Evolutionary conservation across 768 basidiomycete genomes (phyloP), one percentile per base, ranked within the genome.

Genomic region (Suillus brevipes): DNA sequence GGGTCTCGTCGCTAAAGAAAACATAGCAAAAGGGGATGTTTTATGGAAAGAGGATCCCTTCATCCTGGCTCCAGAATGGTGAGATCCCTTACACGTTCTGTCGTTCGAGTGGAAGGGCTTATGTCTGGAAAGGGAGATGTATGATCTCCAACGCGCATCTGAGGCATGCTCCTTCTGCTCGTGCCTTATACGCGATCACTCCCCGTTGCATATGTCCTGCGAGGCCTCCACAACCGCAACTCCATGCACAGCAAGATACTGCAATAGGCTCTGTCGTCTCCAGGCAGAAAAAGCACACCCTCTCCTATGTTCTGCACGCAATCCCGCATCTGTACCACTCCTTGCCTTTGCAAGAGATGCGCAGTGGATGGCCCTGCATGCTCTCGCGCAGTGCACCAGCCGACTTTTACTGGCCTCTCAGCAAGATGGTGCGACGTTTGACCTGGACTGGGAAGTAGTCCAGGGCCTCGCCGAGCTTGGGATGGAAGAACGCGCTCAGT

Each of bases 1-100:
- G 70, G 95, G 94, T 0, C 79, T 97, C 42, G 85, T 95, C 0
- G 92, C 92, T 1, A 84, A 77, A 40, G 84, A 87, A 59, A 79
- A 82, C 37, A 89, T 96, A 61, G 77, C 78, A 31, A 84, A 87
- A 70, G 92, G 90, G 0, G 91, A 95, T 66, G 78, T 86, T 5
- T 74, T 97, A 20, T 95, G 94, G 92, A 89, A 87, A 65, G 94
- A 96, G 72, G 90, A 93, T 70, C 92, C 91, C 1, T 93, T 89
- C 71, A 76, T 89, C 53, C 76, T 92, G 25, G 89, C 90, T n/a
- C 87, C 91, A n/a, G 89, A 91, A 77, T 91, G 89, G 90, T 91
- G 73, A 66, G 80, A 71, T 23, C 36, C 18, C n/a, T 4, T 20
- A 58, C 40, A n/a, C n/a, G n/a, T n/a, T 16, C 28, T 12, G 7